phyloP scores from a whole-genome alignment of 2,329 filamentous ascomycete genomes.

The Coniochaeta hoffmannii region DNA sequence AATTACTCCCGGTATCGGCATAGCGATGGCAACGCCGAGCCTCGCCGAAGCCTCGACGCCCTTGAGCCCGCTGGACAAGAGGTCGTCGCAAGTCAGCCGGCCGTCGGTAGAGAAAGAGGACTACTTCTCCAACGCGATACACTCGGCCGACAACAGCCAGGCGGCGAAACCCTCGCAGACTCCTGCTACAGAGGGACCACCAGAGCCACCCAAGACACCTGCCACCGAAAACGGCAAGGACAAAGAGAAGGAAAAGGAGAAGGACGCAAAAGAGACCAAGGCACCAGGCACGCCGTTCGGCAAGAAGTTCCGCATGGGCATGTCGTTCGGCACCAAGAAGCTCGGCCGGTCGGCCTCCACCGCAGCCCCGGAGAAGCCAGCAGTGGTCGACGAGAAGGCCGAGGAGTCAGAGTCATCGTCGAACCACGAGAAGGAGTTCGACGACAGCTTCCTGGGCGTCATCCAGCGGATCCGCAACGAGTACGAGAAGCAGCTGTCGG shows the following conservation, averaged over 20 bases:
- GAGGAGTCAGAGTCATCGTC: conserved; percentile 59
- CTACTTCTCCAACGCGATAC: conserved; percentile 65
- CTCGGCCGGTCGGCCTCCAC: conserved; percentile 62
- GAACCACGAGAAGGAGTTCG: conserved; percentile 63
- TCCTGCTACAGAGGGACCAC: conserved; percentile 28
- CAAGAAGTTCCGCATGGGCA: conserved; percentile 75
- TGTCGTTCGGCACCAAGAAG: conserved; percentile 78
- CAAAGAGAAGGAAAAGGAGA: conserved; percentile 37
- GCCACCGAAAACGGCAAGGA: conserved; percentile 36
- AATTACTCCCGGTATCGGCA: conserved; percentile 70
- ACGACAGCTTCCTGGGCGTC: conserved; percentile 66
- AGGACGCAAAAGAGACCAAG: conserved; percentile 43
- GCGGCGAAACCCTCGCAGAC: conserved; percentile 38
- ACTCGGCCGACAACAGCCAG: conserved; percentile 37
- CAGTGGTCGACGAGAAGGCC: conserved; percentile 65
- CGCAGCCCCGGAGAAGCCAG: conserved; percentile 61
- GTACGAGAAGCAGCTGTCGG: conserved; percentile 61
- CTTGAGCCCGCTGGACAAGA: conserved; percentile 44
- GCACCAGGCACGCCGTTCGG: conserved; percentile 59
- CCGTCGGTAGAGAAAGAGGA: conserved; percentile 61
- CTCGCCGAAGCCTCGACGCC: conserved; percentile 38
- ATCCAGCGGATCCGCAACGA: conserved; percentile 66
- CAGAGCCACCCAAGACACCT: conserved; percentile 37
- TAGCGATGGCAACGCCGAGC: conserved; percentile 67
- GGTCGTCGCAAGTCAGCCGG: conserved; percentile 46